Base-by-base conservation (phyloP, 306 rosid species). In the Pyrus communis region DNA sequence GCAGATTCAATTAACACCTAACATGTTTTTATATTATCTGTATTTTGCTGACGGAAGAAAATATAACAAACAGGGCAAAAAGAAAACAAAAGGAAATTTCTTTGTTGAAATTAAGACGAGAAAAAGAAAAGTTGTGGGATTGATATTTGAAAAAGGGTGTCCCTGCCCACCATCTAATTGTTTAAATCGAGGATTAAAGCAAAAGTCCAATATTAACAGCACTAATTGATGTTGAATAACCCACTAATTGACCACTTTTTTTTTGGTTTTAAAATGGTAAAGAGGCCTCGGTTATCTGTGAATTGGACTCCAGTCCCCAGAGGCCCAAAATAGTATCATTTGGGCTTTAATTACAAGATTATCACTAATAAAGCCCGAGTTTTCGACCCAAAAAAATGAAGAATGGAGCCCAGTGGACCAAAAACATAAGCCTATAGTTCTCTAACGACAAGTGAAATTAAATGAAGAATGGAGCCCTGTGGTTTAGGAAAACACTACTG, bases 31-130 rank as follows among this genome's bases (percentile, higher is more conserved):
- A 21, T 19, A 18, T 45, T 73, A 65, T 35, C 55, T 66, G 81
- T 86, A 81, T 80, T 86, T 85, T 83, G 8, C 17, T 11, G 70
- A 66, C 5, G 49, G 18, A 38, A 11, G 21, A 11, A 38, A 9
- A 31, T 42, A 80, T 80, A 68, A 75, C 40, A 52, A 83, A 79
- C 74, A 77, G 69, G 72, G 27, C 79, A 68, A 73, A 84, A 76
- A 69, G 22, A 54, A 86, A 55, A n/a, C 28, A 21, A 77, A 76
- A 84, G 77, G 72, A 57, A 65, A 86, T 58, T 81, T 81, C 60
- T 18, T 77, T 70, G 86, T 79, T 82, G 90, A 87, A 85, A 82
- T 79, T 74, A 54, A 27, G 66, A 38, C 60, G 77, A 33, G 71
- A 10, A 62, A 52, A 62, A 33, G 78, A 65, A 33, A 30, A 75